Percentiles rank a stretch among this genome's conserved stretches.
phyloP scores from a whole-genome alignment of 2,329 filamentous ascomycete species.

The Fusarium luffae region DNA sequence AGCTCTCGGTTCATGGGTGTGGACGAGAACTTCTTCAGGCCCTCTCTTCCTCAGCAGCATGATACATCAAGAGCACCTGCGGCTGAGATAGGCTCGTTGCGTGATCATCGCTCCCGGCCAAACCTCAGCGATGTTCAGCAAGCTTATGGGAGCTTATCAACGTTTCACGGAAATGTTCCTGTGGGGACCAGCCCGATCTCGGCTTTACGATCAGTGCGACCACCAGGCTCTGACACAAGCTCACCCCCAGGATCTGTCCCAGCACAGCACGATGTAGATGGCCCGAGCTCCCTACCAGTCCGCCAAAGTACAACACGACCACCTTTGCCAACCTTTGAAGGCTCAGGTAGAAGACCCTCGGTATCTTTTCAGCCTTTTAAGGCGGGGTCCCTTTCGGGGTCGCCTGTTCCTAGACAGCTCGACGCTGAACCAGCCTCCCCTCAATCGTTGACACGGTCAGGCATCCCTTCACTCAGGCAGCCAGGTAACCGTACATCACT shows the following conservation, averaged over 20 bases:
- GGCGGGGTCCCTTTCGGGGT: conserved; percentile 91
- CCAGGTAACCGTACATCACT: conserved; percentile 77
- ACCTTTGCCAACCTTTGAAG: conserved; percentile 61
- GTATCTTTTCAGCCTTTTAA: conserved; percentile 97
- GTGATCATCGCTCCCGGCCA: conserved; percentile 65
- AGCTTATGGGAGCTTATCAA: conserved; percentile 89
- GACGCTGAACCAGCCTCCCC: conserved; percentile 68
- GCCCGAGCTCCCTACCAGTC: conserved; percentile 67
- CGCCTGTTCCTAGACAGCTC: conserved; percentile 68
- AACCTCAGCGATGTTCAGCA: conserved; percentile 73
- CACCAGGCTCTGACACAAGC: conserved; percentile 69
- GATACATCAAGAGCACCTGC: conserved; percentile 51
- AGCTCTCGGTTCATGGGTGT: conserved; percentile 94
- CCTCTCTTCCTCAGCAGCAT: conserved; percentile 72
- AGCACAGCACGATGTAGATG: conserved; percentile 57
- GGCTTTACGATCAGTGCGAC: conserved; percentile 76
- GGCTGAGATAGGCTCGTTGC: conserved; percentile 79
- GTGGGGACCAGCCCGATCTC: conserved; percentile 88
- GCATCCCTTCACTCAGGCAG: conserved; percentile 60
- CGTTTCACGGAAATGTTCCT: conserved; percentile 83
- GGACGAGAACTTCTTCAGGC: conserved; percentile 87
- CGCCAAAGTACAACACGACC: conserved; percentile 49
- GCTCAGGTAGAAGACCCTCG: conserved; percentile 75
- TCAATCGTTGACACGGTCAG: conserved; percentile 61
- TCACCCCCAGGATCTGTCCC: conserved; percentile 67